Conservation (phyloP, 345 rosid species). For the Euphorbia peplus region DNA sequence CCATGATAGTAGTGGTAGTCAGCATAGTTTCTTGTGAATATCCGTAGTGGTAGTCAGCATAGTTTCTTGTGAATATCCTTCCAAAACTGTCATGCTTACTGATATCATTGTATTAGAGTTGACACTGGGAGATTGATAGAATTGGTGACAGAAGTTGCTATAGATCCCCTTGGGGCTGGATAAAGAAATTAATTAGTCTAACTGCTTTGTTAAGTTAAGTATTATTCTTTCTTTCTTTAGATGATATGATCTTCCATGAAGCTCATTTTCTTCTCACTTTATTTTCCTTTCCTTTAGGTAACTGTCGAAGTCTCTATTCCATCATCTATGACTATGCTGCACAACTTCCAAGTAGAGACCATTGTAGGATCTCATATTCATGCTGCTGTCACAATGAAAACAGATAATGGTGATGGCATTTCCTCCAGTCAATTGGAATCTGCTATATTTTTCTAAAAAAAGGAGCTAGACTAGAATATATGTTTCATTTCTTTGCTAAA, state of each 20-base stretch:
- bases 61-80: neutral
- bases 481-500: slow-evolving; percentile 21
- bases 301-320: slow-evolving; percentile 76
- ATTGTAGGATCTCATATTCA: slow-evolving; percentile 73
- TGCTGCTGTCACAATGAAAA: slow-evolving; percentile 81
- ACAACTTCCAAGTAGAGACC: slow-evolving; percentile 74
- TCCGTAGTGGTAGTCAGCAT: neutral
- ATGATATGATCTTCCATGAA: neutral
- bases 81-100: neutral
- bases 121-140: neutral
- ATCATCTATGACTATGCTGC: slow-evolving; percentile 72
- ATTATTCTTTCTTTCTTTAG: neutral
- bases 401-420: slow-evolving; percentile 55
- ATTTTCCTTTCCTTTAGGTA: slow-evolving; percentile 41
- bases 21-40: neutral
- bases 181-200: neutral
- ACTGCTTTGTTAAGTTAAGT: neutral
- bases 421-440: slow-evolving; percentile 18
- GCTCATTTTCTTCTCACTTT: slow-evolving; percentile 5
- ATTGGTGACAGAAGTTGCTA: slow-evolving; percentile 1
- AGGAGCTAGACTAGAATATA: slow-evolving; percentile 10
- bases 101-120: neutral
- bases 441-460: neutral
- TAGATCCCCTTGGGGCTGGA: neutral
- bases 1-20: neutral